Conservation (phyloP, 2,329 filamentous ascomycete genomes). For the Emergomyces orientalis region DNA sequence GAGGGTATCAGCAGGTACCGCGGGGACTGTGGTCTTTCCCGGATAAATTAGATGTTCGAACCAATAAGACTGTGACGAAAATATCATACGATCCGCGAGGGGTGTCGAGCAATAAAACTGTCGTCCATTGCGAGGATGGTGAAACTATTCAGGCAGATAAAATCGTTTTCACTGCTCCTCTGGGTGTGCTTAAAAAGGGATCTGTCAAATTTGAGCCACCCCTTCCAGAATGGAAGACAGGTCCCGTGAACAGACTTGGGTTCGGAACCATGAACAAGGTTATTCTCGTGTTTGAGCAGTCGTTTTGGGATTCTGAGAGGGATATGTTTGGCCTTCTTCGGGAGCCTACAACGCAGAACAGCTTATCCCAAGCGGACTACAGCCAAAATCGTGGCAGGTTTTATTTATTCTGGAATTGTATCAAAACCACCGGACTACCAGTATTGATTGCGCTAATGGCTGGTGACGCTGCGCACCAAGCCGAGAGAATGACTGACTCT, state of each 20-base stretch:
- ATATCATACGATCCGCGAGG: conserved; percentile 54
- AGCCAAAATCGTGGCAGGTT: conserved; percentile 72
- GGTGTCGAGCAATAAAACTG: conserved; percentile 41
- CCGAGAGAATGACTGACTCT: conserved; percentile 66
- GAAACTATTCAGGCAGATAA: conserved; percentile 71
- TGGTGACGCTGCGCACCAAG: conserved; percentile 82
- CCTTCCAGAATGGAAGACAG: conserved; percentile 77
- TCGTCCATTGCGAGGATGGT: conserved; percentile 69
- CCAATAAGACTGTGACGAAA: conserved; percentile 60
- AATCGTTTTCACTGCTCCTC: conserved; percentile 79
- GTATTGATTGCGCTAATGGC: conserved; percentile 91
- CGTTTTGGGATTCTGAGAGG: conserved; percentile 82
- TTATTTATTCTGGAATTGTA: conserved; percentile 96
- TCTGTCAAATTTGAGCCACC: conserved; percentile 78
- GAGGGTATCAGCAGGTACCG: conserved; percentile 90
- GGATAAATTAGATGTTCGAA: conserved; percentile 64
- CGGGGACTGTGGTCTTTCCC: conserved; percentile 74
- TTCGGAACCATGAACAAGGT: conserved; percentile 96
- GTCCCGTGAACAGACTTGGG: conserved; percentile 71
- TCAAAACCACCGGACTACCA: conserved; percentile 77
- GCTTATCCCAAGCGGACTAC: conserved; percentile 72
- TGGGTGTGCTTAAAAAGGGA: conserved; percentile 83
- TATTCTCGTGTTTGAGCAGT: conserved; percentile 73
- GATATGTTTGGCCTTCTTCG: conserved; percentile 93
- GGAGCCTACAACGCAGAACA: conserved; percentile 58